Base-by-base conservation (phyloP, 441 rosid species). In the Populus hybrid region DNA sequence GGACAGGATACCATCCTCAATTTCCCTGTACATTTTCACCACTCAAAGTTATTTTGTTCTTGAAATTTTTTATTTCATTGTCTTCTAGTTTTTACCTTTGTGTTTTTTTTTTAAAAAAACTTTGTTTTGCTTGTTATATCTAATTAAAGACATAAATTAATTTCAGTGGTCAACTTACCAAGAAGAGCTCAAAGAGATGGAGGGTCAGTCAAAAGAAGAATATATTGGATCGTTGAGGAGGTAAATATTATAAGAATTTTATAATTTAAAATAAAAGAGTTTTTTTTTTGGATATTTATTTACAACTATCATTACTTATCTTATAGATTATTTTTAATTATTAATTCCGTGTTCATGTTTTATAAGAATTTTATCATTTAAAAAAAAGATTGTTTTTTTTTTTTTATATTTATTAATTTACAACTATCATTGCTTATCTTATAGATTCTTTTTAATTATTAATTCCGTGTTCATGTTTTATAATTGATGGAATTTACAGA, bases 1-100 rank as follows among this genome's bases (percentile, higher is more conserved):
- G 97, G 98, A 81, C 90, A 70, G 8, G 91, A 92, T 18, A 91
- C 96, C 20, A 86, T 88, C 78, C 94, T 94, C 64, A 94, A 94
- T 81, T 92, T 92, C 79, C 93, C 96, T n/a, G 98, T 94, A 87
- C 78, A 69, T 53, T 67, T 3, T 2, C 71, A 53, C 0, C 10
- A n/a, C 32, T 34, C 66, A 5, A 11, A 38, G 50, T 26, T 32
- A 6, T 20, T 34, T 3, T 70, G 6, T 34, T 61, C 66, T 23
- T 21, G 1, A 21, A 21, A 4, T 59, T 59, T 23, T 61, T 53
- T 14, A 53, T 53, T 59, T 8, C 64, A 20, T n/a, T 9, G 64
- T 20, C 64, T 40, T 18, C 21, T 34, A 12, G 9, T 14, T 5
- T 57, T 9, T 5, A 14, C 3, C 26, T 20, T 8, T 18, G 2